These are phyloP conservation scores for Nemania serpens DNA, from an alignment of 2,329 filamentous ascomycete species.

Conservation along the genomic window DNA sequence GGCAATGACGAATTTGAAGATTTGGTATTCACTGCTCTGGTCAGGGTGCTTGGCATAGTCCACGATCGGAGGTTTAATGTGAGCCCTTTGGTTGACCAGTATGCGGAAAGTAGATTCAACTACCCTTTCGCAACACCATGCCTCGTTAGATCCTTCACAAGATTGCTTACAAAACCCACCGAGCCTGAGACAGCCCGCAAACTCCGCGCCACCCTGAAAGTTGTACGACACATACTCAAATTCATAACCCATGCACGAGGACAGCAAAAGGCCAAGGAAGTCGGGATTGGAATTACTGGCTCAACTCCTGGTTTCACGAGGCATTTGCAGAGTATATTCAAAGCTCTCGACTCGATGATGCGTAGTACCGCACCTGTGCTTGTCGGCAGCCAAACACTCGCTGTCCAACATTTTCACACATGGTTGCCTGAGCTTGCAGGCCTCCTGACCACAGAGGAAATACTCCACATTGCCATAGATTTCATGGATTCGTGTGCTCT, in stretches of 20 bases:
- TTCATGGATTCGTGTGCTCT: constrained; percentile 89
- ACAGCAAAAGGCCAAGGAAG: constrained; percentile 87
- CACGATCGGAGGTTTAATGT: constrained; percentile 94
- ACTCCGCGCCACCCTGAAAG: constrained; percentile 90
- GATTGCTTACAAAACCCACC: constrained; percentile 79
- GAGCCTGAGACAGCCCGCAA: constrained; percentile 84
- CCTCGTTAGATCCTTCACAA: constrained; percentile 82
- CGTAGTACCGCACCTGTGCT: constrained; percentile 81
- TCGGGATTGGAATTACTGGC: constrained; percentile 80
- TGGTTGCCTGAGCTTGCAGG: constrained; percentile 92
- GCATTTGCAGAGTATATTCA: constrained; percentile 86
- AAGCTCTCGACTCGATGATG: constrained; percentile 88
- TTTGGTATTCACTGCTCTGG: constrained; percentile 85
- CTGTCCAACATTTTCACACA: constrained; percentile 94
- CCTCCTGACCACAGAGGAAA: constrained; percentile 79
- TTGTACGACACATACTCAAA: constrained; percentile 88
- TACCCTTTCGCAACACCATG: constrained; percentile 92
- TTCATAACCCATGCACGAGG: constrained; percentile 90
- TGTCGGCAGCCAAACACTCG: constrained; percentile 90
- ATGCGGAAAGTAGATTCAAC: constrained; percentile 86
- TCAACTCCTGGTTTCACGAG: constrained; percentile 75
- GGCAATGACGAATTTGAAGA: constrained; percentile 93
- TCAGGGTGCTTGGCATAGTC: constrained; percentile 89
- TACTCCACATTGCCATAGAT: constrained; percentile 87
- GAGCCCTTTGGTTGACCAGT: constrained; percentile 86